A percentile compares a stretch with the other conserved stretches of the same genome.
Conservation (phyloP, 1,284 basidiomycete species). For the Agaricales sp. region DNA sequence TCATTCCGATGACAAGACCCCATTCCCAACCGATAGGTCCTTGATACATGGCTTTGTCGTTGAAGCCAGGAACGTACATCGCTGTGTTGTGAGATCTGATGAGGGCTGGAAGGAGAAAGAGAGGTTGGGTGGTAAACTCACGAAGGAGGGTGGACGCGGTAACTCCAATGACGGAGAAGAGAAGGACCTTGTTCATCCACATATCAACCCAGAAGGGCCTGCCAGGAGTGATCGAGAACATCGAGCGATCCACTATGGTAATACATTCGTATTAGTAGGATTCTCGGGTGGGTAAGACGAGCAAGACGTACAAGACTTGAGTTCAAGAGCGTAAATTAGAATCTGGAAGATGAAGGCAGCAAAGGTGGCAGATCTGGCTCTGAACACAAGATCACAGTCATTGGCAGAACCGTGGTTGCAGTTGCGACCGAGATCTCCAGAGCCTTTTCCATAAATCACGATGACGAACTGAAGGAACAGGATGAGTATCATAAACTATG, state of each 20-base stretch:
- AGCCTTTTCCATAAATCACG: not conserved
- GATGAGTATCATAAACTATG: not conserved
- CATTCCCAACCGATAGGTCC: not conserved
- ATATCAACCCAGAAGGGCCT: not conserved
- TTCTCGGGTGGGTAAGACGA: not conserved
- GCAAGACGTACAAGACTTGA: not conserved
- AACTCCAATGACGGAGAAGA: not conserved
- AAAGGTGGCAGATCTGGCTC: not conserved
- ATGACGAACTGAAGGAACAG: not conserved
- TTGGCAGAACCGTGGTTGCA: not conserved
- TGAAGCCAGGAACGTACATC: not conserved
- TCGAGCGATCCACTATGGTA: not conserved
- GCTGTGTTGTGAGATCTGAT: not conserved
- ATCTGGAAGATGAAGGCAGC: not conserved
- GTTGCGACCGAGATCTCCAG: not conserved
- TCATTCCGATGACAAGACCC: not conserved
- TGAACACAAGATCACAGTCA: not conserved
- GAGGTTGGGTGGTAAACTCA: no score
- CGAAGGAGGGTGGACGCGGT: not conserved
- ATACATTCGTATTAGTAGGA: not conserved
- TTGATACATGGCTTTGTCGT: not conserved
- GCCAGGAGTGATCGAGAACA: not conserved
- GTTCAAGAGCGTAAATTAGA: not conserved
- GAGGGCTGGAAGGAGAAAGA: not conserved
- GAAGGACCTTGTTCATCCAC: not conserved